Base-by-base conservation (phyloP, 208 protist genomes). In the Acanthamoeba lenticulata region DNA sequence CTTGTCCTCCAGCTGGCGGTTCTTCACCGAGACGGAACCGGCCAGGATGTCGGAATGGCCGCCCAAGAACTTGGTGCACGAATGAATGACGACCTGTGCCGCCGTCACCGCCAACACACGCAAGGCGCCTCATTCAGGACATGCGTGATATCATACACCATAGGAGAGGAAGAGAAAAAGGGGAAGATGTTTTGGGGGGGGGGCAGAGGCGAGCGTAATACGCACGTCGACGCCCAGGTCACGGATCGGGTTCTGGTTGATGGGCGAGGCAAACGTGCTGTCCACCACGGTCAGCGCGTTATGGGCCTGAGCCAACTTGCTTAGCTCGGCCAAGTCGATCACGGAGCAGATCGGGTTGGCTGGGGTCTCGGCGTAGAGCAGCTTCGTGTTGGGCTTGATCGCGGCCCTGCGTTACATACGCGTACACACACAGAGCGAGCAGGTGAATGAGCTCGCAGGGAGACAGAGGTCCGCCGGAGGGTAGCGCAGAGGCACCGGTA, bases 281-380 rank as follows among this genome's bases (percentile, higher is more conserved):
- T 90, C 83, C 7, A 90, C 49, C 7, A 67, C 45, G 38, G 55
- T 57, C 17, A 90, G 42, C 7, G 55, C 55, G 52, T 65, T 65
- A 32, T 67, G 42, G 24, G 60, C 36, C 45, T 57, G 21, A 4
- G 36, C 40, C 19, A 74, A 44, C 72, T 98, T 96, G 47, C 97
- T 96, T 49, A 98, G 77, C 36, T 89, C 96, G 60, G 91, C 94
- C 94, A 99, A 98, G 92, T 99, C 98, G 47, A 97, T 98, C 11
- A 99, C 95, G 24, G 97, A 97, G n/a, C 99, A 94, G 6, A 98
- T 98, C 47, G 98, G 98, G 96, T 99, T 99, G 19, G 98, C 98
- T 65, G 98, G 98, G 3, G 98, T 98, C 96, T 99, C 99, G 67
- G 98, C 96, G 96, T 98, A 98, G 9, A 99, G 96, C 38, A 99